Evolutionary conservation across 2,329 filamentous ascomycete species (phyloP), one percentile per base, ranked within the genome.

Genomic region (Botrytis squamosa): DNA sequence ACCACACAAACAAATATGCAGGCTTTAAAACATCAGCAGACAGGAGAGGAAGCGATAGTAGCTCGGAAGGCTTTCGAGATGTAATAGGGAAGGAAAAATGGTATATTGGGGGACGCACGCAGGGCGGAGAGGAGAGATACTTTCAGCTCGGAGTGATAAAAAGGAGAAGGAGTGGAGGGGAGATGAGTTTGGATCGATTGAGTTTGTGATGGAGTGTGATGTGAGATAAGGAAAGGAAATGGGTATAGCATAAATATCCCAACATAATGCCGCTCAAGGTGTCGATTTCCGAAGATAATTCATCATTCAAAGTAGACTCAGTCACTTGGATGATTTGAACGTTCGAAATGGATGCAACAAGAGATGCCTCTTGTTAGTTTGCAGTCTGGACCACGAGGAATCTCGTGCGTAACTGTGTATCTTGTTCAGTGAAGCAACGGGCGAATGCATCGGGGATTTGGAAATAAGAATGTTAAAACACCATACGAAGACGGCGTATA

Each of bases 111-210:
- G 92, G 92, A 10, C 85, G 91, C 80, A 94, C 92, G 42, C 91
- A 92, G 1, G 87, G 84, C 1, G 92, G 92, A n/a, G 92, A 95
- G 79, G 92, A 95, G 81, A 88, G 89, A 79, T 94, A 93, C 83
- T 95, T 94, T 82, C 93, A 93, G 84, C 84, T 95, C 63, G 92
- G 92, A 62, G 92, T 95, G 76, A 89, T 95, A 67, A 88, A 90
- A 81, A 85, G 92, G 72, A 89, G 93, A 73, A 86, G 89, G 80
- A 95, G 92, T 81, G 90, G 91, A 72, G 92, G 94, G 80, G 87
- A 92, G 60, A 82, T 94, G 78, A 94, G 92, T 78, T 83, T 94
- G 73, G 92, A 95, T 83, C 87, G 91, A 72, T 82, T 95, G 82
- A 94, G 92, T 80, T 85, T 95, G 83, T 94, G 84, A 89, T 18